Base-by-base conservation (phyloP, 2,329 filamentous ascomycete species). In the Colletotrichum sp. region DNA sequence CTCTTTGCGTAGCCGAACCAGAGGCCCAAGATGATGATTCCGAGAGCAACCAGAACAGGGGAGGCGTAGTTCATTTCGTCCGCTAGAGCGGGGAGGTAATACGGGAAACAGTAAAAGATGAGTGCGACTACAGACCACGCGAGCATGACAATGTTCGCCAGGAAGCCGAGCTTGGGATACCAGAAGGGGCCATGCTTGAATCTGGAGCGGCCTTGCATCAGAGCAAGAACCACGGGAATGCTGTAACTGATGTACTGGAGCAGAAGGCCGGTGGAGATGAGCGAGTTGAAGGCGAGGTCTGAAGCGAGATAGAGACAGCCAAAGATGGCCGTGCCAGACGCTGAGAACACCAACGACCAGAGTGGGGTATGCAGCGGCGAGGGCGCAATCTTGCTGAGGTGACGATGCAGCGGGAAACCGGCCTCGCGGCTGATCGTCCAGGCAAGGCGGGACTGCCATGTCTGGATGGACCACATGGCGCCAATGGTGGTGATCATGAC, bases 161-260 rank as follows among this genome's bases (percentile, higher is more conserved):
- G 2, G 3, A 79, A 70, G 1, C 81, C 81, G n/a, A 81, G 67
- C 30, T 72, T 77, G 1, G 79, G 78, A 16, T 77, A 79, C 81
- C 81, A 82, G 52, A 82, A 82, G 1, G 80, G 80, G 0, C 81
- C 81, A 64, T 80, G 80, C n/a, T 77, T 68, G 24, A 82, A 79
- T 24, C 64, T 76, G 4, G 80, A 80, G 12, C 80, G 79, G 1
- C 80, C 80, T 16, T 77, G 77, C 2, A 52, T 9, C 12, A 82
- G 78, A 6, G 80, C 67, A 8, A 81, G 72, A 13, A 79, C 66
- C 12, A 82, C 79, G 2, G 80, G 80, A 8, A 82, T 80, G 57
- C 78, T 79, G 70, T 82, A 82, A 67, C 79, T 80, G 26, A 81
- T 76, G 68, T 82, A 82, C 68, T 79, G 79, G 1, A 81, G 75